Evolutionary conservation across 257 asterid genomes (phyloP).

Genomic region (Petunia secreta): DNA sequence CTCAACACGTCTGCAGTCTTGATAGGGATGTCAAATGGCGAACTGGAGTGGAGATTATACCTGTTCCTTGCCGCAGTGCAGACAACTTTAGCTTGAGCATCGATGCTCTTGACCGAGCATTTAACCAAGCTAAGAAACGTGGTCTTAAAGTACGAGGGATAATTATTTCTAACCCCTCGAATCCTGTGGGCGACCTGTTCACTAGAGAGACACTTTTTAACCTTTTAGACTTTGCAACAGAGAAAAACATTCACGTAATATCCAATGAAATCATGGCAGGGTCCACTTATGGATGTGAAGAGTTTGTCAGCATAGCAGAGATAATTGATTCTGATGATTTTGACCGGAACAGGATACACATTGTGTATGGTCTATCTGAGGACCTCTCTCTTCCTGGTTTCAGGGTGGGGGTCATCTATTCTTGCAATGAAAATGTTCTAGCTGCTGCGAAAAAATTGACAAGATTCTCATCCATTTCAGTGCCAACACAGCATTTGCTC

Average conservation of each 20-base stretch:
- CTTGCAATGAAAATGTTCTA: conserved; percentile 45
- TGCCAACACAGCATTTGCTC: conserved; percentile 52
- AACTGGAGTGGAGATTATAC: conserved; percentile 63
- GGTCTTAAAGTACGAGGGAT: conserved; percentile 66
- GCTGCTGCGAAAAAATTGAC: conserved; percentile 54
- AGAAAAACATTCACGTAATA: conserved; percentile 64
- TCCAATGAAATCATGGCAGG: conserved; percentile 58
- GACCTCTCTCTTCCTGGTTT: conserved; percentile 59
- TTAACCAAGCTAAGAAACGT: conserved; percentile 68
- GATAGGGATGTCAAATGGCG: conserved; percentile 70
- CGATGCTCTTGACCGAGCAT: conserved; percentile 60
- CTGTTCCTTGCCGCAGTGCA: conserved; percentile 72
- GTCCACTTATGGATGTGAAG: conserved; percentile 51
- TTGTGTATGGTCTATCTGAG: conserved; percentile 55
- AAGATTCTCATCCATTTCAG: conserved; percentile 61
- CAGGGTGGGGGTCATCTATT: conserved; percentile 47
- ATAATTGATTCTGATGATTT: conserved; percentile 48
- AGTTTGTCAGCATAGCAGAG: conserved; percentile 60
- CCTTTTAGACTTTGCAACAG: conserved; percentile 62
- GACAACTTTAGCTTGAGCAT: conserved; percentile 59
- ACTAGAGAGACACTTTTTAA: conserved; percentile 48
- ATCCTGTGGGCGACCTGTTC: conserved; percentile 60
- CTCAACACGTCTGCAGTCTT: conserved; percentile 44
- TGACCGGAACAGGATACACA: conserved; percentile 54
- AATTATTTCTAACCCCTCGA: conserved; percentile 64